Percentiles rank a stretch among this genome's conserved stretches.
Evolutionary conservation across 192 early-diverging fungal genomes (phyloP).

Genomic region (Chytriomyces hyalinus): DNA sequence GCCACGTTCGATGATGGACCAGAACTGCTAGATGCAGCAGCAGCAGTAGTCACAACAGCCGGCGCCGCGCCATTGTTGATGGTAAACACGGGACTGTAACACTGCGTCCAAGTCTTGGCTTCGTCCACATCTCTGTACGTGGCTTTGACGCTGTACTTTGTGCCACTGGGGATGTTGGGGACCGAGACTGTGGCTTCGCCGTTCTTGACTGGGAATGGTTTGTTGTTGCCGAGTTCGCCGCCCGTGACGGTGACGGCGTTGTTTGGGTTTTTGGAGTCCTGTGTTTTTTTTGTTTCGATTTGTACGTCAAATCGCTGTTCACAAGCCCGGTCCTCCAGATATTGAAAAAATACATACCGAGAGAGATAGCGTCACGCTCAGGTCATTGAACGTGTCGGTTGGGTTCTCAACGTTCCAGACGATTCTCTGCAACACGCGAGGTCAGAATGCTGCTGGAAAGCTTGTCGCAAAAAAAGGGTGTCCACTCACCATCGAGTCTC

Average conservation of each 20-base stretch:
- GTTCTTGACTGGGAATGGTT: neutral
- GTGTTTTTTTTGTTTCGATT: too few relatives aligned
- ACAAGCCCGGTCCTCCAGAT: too few relatives aligned
- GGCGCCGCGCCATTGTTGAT: neutral
- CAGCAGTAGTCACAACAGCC: neutral
- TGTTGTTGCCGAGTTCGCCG: neutral
- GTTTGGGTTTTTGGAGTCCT: slow-evolving; percentile 11
- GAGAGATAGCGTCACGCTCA: too few relatives aligned
- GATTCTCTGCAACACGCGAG: too few relatives aligned
- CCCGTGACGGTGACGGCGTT: neutral
- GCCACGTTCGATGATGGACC: too few relatives aligned
- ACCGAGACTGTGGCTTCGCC: neutral
- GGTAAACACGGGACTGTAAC: neutral
- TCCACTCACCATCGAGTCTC: too few relatives aligned
- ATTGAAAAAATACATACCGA: too few relatives aligned
- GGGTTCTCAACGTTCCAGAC: too few relatives aligned
- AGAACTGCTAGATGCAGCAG: neutral
- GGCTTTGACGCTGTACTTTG: neutral
- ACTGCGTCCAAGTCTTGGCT: neutral
- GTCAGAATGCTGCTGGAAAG: too few relatives aligned
- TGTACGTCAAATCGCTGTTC: too few relatives aligned
- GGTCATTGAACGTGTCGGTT: too few relatives aligned
- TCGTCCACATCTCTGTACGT: neutral
- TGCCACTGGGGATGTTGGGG: neutral
- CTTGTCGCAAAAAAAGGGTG: too few relatives aligned